phyloP scores from a whole-genome alignment of 2,329 filamentous ascomycete genomes.

The Aplosporella prunicola region DNA sequence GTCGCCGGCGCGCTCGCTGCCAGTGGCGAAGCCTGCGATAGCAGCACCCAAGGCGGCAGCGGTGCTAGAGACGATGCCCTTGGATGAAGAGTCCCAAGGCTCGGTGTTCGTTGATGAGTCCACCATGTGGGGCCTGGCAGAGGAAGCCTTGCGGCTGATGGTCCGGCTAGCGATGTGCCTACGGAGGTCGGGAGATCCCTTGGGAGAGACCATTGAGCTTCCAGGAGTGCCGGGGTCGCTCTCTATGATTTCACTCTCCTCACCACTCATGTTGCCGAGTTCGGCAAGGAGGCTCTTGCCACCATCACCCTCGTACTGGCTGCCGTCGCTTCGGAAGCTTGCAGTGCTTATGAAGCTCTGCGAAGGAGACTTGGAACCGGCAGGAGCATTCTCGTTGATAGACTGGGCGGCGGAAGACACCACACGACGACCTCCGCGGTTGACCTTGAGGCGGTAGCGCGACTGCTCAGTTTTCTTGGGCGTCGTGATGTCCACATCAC shows the following conservation, averaged over 20 bases:
- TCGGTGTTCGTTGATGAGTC: constrained; percentile 56
- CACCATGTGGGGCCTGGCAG: constrained; percentile 39
- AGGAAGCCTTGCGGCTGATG: constrained; percentile 9
- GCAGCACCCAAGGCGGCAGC: constrained; percentile 14
- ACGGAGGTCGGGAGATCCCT: constrained; percentile 8
- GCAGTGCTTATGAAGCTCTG: constrained; percentile 39
- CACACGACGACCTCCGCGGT: constrained; percentile 46
- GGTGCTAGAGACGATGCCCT: constrained; percentile 16
- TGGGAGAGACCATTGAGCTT: constrained; percentile 5
- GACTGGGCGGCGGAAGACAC: constrained; percentile 44
- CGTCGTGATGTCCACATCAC: constrained; percentile 48
- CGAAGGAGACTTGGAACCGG: constrained; percentile 45
- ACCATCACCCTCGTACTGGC: constrained; percentile 37
- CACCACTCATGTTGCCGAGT: constrained; percentile 68
- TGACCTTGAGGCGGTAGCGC: constrained; percentile 63
- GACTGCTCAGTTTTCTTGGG: constrained; percentile 54
- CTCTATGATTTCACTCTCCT: constrained; percentile 52
- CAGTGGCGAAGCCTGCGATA: constrained; percentile 17
- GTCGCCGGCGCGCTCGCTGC: constrained; percentile 2
- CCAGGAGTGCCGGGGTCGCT: constrained; percentile 20
- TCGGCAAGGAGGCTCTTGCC: constrained; percentile 86
- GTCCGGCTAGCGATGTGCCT: constrained; percentile 4
- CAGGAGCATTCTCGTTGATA: constrained; percentile 46
- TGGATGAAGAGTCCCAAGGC: constrained; percentile 37
- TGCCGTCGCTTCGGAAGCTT: constrained; percentile 39